Evolutionary conservation across 1,139 yeast species (phyloP), one percentile per base, ranked within the genome.

Genomic region (Arxiozyma heterogenica): DNA sequence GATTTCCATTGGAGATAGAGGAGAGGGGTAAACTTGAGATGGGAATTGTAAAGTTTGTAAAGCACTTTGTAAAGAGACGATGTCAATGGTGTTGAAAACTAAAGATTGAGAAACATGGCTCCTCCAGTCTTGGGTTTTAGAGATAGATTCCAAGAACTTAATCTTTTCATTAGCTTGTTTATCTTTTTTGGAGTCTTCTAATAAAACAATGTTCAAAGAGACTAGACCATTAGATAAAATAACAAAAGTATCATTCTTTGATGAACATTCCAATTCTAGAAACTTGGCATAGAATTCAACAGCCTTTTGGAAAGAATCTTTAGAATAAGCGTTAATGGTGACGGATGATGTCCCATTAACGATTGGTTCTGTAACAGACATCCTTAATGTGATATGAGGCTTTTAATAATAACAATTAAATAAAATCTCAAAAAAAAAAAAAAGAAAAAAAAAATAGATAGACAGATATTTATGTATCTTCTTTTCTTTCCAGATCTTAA

Each of bases 1-100:
- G 21, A 83, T 75, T 65, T 85, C 90, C 64, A 79, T 77, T 4
- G 93, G 91, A 55, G 76, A 79, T 58, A 82, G 71, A 52, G 81
- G 55, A 20, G 82, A 82, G n/a, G 93, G 93, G 55, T 68, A 71
- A 1, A 70, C 66, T 58, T 73, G 76, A 52, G 60, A 64, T 51
- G 65, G 65, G 18, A 57, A 44, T 18, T 53, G 49, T 22, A 57
- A 53, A 21, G 60, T 58, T n/a, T 59, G 59, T 53, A 68, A 62
- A 53, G 68, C 58, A 39, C 64, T 61, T 54, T 64, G 67, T 50
- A 66, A 61, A 12, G 57, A 52, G 25, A 61, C 61, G 41, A 71
- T 64, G 39, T 68, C 59, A 9, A 63, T 61, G 7, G 72, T 67
- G 54, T 60, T 66, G 53, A 69, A 66, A 17, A 71, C 74, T 48